A percentile compares a stretch with the other conserved stretches of the same genome.
These are phyloP conservation scores for Chaetothyriales sp. DNA, from an alignment of 2,329 filamentous ascomycete species.

Conservation along the genomic window DNA sequence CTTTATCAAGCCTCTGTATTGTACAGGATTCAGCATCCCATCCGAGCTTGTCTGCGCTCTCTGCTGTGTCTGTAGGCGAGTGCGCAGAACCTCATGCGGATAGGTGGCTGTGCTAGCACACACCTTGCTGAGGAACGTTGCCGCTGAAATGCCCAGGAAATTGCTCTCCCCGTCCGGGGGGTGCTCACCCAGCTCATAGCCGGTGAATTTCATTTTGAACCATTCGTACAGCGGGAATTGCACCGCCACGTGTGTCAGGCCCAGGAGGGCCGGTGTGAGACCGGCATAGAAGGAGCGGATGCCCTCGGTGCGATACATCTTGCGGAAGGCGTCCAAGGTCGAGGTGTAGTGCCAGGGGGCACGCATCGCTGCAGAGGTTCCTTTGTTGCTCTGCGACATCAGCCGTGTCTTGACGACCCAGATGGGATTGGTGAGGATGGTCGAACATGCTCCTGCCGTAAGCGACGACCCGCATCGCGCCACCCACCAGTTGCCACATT, in stretches of 20 bases:
- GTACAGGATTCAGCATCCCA: constrained; percentile 38
- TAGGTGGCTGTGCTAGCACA: constrained; percentile 91
- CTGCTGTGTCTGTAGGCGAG: constrained; percentile 83
- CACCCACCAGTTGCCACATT: constrained; percentile 57
- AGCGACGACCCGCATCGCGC: constrained; percentile 82
- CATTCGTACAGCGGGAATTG: constrained; percentile 95
- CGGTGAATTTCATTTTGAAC: constrained; percentile 80
- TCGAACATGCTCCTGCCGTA: constrained; percentile 80
- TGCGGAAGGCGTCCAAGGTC: constrained; percentile 78
- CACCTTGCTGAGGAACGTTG: constrained; percentile 86
- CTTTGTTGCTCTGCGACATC: constrained; percentile 68
- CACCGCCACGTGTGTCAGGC: constrained; percentile 86
- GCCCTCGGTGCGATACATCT: constrained; percentile 90
- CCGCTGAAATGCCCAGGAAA: constrained; percentile 69
- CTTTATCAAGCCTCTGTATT: constrained; percentile 63
- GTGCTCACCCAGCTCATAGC: constrained; percentile 67
- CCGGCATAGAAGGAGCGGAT: constrained; percentile 88
- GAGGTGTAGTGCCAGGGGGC: constrained; percentile 71
- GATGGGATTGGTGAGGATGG: constrained; percentile 88
- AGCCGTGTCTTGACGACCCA: constrained; percentile 98
- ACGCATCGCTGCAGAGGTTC: constrained; percentile 36
- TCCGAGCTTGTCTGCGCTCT: constrained; percentile 42
- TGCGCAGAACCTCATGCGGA: constrained; percentile 90
- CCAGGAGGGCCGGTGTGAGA: constrained; percentile 77
- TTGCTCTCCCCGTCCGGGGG: constrained; percentile 45